Conservation (phyloP, 2,329 filamentous ascomycete genomes). For the Helotiales sp. region DNA sequence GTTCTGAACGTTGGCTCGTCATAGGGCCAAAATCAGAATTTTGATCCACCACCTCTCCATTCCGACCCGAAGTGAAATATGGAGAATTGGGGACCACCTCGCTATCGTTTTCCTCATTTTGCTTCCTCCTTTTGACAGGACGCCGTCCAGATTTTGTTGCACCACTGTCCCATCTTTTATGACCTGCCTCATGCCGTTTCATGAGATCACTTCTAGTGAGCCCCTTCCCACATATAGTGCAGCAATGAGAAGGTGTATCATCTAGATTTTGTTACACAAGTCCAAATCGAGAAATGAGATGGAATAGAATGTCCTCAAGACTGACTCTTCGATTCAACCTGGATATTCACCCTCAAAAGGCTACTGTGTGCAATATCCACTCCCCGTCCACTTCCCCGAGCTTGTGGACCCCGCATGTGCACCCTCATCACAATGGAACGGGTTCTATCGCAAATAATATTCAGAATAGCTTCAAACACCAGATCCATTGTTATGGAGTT, state of each 20-base stretch:
- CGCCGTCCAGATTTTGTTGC: not conserved
- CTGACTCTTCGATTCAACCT: too few relatives aligned
- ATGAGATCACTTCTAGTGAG: slow-evolving; percentile 38
- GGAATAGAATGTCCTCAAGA: not conserved
- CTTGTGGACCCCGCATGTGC: too few relatives aligned
- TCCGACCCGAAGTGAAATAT: too few relatives aligned
- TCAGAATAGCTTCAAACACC: too few relatives aligned
- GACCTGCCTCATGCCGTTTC: slow-evolving; percentile 35
- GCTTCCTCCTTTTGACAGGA: slow-evolving; percentile 26
- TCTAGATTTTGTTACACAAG: not conserved
- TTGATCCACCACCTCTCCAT: not conserved
- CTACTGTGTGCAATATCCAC: not conserved
- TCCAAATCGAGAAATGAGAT: not conserved
- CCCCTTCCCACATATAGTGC: slow-evolving; percentile 34
- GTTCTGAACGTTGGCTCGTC: not conserved
- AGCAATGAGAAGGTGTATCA: slow-evolving; percentile 27
- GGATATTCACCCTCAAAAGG: not conserved
- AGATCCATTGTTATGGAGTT: too few relatives aligned
- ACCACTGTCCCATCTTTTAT: slow-evolving; percentile 35
- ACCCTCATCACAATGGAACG: too few relatives aligned
- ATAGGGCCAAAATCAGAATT: not conserved
- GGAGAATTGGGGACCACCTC: not conserved
- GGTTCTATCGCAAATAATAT: too few relatives aligned
- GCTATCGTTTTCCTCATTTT: not conserved
- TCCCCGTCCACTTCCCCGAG: not conserved